Evolutionary conservation across 225 moss, liverwort and hornwort genomes (phyloP), one percentile per base, ranked within the genome.

Genomic region (Sphagnum tenellum): DNA sequence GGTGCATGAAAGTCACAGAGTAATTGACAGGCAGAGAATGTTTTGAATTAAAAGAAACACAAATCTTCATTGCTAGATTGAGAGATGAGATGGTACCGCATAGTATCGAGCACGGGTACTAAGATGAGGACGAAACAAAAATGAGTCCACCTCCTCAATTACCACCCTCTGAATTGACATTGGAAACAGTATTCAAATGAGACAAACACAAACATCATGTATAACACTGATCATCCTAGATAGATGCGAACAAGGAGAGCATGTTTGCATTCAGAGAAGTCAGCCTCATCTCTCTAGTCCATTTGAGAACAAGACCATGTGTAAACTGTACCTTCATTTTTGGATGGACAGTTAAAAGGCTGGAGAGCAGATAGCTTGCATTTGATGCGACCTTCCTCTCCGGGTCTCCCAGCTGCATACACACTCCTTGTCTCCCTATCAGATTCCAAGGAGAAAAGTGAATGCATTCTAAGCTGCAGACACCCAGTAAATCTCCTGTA

Each of bases 381-480:
- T 98, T 88, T 9, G 93, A 98, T 57, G 98, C 98, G 56, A 88
- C 80, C 74, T 90, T 98, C 69, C 90, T 90, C 55, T 91, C 98
- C 61, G 98, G 98, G 60, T 98, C 98, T 68, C 93, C 98, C 69
- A 98, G 75, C 98, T 98, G 81, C 73, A 80, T 10, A 2, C 60
- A 65, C 9, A 29, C 0, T 29, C 29, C 29, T 29, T 29, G 29
- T 29, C 29, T 29, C 29, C 29, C 29, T 29, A 29, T 29, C 29
- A 29, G 29, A 29, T 29, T 29, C 29, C 29, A 29, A 29, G 29
- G 29, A 29, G 29, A 29, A 29, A 29, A 29, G 29, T 29, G 29
- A 29, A 29, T 29, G 29, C 29, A 29, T 29, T 29, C 29, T 29
- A 29, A 29, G 29, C 0, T 29, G 29, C 29, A 29, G 0, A 29